phyloP scores from a whole-genome alignment of 2,329 filamentous ascomycete genomes.

The Aspergillus chevalieri region DNA sequence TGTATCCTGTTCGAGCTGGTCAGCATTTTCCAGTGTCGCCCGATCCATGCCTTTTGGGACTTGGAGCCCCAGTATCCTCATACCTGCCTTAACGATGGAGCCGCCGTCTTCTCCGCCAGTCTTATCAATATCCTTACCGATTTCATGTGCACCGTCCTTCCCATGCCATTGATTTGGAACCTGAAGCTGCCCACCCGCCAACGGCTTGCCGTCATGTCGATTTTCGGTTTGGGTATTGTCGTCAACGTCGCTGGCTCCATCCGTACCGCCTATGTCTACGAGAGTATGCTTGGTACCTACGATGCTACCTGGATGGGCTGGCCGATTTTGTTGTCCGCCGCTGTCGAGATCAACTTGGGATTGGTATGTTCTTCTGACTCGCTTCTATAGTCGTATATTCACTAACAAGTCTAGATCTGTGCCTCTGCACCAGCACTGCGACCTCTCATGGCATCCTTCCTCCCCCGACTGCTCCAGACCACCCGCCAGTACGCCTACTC shows the following conservation, averaged over 20 bases:
- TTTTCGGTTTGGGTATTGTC: slow-evolving; percentile 32
- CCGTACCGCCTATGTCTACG: slow-evolving; percentile 31
- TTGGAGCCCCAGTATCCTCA: slow-evolving; percentile 18
- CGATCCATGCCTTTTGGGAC: slow-evolving; percentile 30
- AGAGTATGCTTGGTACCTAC: slow-evolving; percentile 26
- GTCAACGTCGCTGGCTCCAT: slow-evolving; percentile 31
- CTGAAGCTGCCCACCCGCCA: slow-evolving; percentile 31
- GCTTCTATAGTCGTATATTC: background rate
- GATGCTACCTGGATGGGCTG: slow-evolving; percentile 32
- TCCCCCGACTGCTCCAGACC: slow-evolving; percentile 26
- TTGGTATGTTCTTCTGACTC: slow-evolving; percentile 20
- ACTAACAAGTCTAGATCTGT: slow-evolving; percentile 24
- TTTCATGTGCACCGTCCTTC: slow-evolving; percentile 29
- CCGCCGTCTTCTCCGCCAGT: slow-evolving; percentile 29
- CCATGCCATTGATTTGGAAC: slow-evolving; percentile 38
- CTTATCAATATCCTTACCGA: slow-evolving; percentile 35
- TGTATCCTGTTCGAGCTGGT: slow-evolving; percentile 26
- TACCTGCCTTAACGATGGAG: slow-evolving; percentile 23
- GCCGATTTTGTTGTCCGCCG: slow-evolving; percentile 25
- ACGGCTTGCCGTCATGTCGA: slow-evolving; percentile 32
- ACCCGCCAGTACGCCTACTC: slow-evolving; percentile 15
- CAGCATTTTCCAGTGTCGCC: slow-evolving; percentile 36
- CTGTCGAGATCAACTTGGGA: slow-evolving; percentile 30
- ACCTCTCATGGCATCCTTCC: slow-evolving; percentile 27
- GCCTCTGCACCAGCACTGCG: slow-evolving; percentile 32